A percentile compares a stretch with the other conserved stretches of the same genome.
phyloP scores from a whole-genome alignment of 371 early-diverging fungal genomes.

The Mucor racemosus region DNA sequence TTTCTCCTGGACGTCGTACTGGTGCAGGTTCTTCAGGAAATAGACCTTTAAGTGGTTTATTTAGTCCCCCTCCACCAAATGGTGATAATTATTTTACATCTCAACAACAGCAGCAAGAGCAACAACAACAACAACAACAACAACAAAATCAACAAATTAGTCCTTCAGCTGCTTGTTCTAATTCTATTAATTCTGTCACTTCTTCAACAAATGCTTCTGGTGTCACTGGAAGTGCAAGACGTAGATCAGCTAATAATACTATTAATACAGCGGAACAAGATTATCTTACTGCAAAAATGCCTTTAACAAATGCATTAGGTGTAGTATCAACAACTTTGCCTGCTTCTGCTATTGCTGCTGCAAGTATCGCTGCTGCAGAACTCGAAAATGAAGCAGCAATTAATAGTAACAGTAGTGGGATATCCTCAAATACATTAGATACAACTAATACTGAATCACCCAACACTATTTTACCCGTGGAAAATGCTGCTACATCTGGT shows the following conservation, averaged over 20 bases:
- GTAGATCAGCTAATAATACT: constrained; percentile 3
- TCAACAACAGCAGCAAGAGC: constrained; percentile 9
- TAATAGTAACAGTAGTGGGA: neutral
- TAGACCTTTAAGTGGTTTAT: constrained; percentile 29
- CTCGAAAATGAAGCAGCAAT: neutral
- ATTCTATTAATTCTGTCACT: neutral
- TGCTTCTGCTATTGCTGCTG: constrained; percentile 12
- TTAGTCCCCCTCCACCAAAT: constrained; percentile 22
- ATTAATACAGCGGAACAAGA: neutral
- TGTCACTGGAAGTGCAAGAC: neutral
- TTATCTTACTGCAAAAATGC: constrained; percentile 18
- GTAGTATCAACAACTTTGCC: neutral
- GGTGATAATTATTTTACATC: constrained; percentile 26
- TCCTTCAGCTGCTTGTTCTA: neutral
- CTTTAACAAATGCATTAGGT: neutral
- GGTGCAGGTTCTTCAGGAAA: neutral
- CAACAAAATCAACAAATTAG: neutral
- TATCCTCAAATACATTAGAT: neutral
- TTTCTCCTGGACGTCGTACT: constrained; percentile 10
- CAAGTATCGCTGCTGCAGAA: neutral
- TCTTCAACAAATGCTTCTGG: neutral
- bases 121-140: constrained; percentile 6
- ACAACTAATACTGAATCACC: constrained; percentile 6
- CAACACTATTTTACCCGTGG: neutral
- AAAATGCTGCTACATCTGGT: neutral